Evolutionary conservation across 148 eudicot species (phyloP), one percentile per base, ranked within the genome.

Genomic region (Pouteria glomerata): DNA sequence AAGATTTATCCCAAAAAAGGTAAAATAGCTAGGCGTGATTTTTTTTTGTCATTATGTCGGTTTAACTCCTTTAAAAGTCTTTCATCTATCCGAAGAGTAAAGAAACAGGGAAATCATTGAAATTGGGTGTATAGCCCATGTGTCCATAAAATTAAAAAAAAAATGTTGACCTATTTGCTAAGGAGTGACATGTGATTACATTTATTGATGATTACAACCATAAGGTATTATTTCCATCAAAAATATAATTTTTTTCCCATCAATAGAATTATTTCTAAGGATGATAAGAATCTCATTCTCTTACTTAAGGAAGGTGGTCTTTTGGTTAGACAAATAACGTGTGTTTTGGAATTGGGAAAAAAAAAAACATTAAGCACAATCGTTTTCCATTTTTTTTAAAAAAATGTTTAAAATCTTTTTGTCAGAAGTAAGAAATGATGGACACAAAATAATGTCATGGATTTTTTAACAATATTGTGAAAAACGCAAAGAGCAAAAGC

Each of bases 281-380:
- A 52, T 10, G 77, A 57, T 13, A 42, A 67, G 33, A 57, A 42
- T 3, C 15, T 24, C 24, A 71, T 57, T 65, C 48, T 64, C 5
- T 35, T 51, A n/a, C 60, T 21, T 63, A 63, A 21, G n/a, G 71
- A 77, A 77, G 66, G 75, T 1, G 75, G 64, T 0, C 53, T 77
- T 24, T 57, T 66, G 21, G 41, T 66, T 29, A 57, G 77, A 39
- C 80, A 71, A 71, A 77, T 70, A 3, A 71, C 72, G 21, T 57
- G 53, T 14, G 67, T 71, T 0, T 23, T 66, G 50, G 76, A 77
- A 41, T 67, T 77, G 57, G 72, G n/a, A n/a, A n/a, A n/a, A n/a
- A 71, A 57, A 55, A 55, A 41, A 8, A 44, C 23, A 8, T 74
- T 2, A 67, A 74, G 0, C 73, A 60, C 24, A 61, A 44, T 10